Percentiles rank a stretch among this genome's conserved stretches.
These are phyloP conservation scores for Oenanthe javanica DNA, from an alignment of 140 eudicot genomes.

Conservation along the genomic window DNA sequence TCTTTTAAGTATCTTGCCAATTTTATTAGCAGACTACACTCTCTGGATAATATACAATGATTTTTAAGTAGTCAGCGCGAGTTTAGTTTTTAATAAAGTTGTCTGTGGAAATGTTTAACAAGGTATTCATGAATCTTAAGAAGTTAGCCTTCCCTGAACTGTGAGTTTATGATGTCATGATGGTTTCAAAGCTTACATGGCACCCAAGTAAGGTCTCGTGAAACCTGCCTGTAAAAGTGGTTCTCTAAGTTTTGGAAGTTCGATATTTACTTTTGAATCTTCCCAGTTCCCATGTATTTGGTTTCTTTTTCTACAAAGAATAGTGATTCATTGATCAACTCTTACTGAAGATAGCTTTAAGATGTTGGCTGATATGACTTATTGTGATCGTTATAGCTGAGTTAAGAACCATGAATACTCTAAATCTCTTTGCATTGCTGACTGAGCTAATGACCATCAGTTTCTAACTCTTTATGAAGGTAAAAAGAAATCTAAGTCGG, in stretches of 20 bases:
- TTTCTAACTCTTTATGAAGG: conserved; percentile 35
- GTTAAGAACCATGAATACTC: background rate
- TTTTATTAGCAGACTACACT: background rate
- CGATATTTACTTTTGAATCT: background rate
- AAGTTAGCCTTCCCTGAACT: background rate
- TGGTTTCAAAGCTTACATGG: background rate
- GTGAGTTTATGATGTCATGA: background rate
- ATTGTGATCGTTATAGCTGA: background rate
- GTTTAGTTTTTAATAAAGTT: background rate
- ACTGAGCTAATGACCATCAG: conserved; percentile 16
- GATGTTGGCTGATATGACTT: background rate
- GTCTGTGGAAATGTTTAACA: background rate
- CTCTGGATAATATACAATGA: background rate
- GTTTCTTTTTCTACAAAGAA: background rate
- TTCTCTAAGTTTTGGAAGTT: background rate
- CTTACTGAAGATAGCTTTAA: background rate
- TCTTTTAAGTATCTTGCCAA: background rate
- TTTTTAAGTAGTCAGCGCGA: background rate
- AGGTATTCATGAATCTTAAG: background rate
- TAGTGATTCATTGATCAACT: background rate
- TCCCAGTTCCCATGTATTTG: background rate
- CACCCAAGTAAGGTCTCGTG: background rate
- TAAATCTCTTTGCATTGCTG: background rate
- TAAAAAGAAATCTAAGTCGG: conserved; percentile 57
- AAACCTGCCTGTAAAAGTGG: background rate